Evolutionary conservation across 192 early-diverging fungal species (phyloP), one percentile per base, ranked within the genome.

Genomic region (Coemansia biformis): DNA sequence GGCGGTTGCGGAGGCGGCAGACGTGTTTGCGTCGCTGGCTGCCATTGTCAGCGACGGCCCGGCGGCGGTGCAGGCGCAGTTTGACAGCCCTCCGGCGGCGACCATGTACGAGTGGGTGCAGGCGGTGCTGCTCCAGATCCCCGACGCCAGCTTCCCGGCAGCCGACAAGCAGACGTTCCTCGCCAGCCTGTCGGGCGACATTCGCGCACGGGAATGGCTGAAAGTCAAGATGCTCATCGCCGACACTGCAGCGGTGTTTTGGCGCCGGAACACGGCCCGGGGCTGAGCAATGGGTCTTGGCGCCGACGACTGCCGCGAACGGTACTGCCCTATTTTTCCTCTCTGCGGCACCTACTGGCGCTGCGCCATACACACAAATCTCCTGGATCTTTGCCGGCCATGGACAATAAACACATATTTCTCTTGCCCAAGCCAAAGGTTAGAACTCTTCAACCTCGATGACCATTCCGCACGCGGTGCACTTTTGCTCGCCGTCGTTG

Each of bases 391-490:
- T n/a, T n/a, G n/a, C n/a, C n/a, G n/a, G n/a, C n/a, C n/a, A n/a
- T n/a, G n/a, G n/a, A n/a, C n/a, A n/a, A n/a, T n/a, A n/a, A n/a
- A n/a, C n/a, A n/a, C n/a, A n/a, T n/a, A n/a, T n/a, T n/a, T n/a
- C n/a, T n/a, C n/a, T n/a, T n/a, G n/a, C n/a, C n/a, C n/a, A n/a
- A n/a, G n/a, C n/a, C n/a, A n/a, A n/a, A n/a, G n/a, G n/a, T n/a
- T n/a, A n/a, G n/a, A 90, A 84, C 54, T 81, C 77, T 44, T 83
- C 83, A 17, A 82, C 76, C 50, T 88, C 86, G 9, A 88, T 72
- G 9, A 68, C 62, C 17, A 87, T 55, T 2, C 86, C 84, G 58
- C 88, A 90, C 3, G 54, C 61, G 9, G 48, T 57, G 51, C 88
- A 88, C 4, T 63, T 78, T 49, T 84, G 83, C n/a, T 74, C 72